Base-by-base conservation (phyloP, 192 early-diverging fungal species). In the Dissophora ornata region DNA sequence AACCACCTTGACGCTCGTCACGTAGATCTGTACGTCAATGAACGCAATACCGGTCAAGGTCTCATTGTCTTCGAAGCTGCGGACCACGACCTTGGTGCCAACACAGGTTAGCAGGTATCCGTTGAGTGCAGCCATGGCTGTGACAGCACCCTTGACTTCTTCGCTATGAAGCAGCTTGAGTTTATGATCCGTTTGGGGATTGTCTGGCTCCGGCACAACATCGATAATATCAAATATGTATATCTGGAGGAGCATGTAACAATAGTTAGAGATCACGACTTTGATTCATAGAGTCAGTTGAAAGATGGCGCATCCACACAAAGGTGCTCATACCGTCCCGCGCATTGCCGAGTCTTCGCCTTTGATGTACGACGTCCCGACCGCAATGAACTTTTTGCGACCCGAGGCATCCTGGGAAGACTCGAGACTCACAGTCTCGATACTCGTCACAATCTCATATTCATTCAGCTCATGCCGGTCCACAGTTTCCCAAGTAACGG, bases 151-250 rank as follows among this genome's bases (percentile, higher is more conserved):
- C 58, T 93, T 95, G 26, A 97, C 89, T 50, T 98, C 95, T 51
- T 92, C 91, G 15, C 82, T 83, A 57, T 87, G 93, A 26, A 96
- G 71, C 51, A 92, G 67, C 62, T 98, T 98, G 61, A 97, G 90
- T 61, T 91, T 91, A 70, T 96, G 95, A 69, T 93, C 96, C 1
- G 96, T 97, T 79, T 95, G 94, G 28, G 98, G 97, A 51, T 93
- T 93, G 44, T 93, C 93, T 0, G 91, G 90, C 71, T 97, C 95
- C 6, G 98, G 98, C 30, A 99, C 96, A 34, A 99, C 95, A 79
- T 97, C 95, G 81, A 97, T 93, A 38, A 98, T 87, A 45, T 99
- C 98, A 68, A 92, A 98, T 25, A 99, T 81, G 47, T 95, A 90
- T 47, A 98, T 86, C 85, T 93, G 75, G 9, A n/a, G 16, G 15